phyloP scores from a whole-genome alignment of 805 yeast genomes.

The Ogataea henricii region DNA sequence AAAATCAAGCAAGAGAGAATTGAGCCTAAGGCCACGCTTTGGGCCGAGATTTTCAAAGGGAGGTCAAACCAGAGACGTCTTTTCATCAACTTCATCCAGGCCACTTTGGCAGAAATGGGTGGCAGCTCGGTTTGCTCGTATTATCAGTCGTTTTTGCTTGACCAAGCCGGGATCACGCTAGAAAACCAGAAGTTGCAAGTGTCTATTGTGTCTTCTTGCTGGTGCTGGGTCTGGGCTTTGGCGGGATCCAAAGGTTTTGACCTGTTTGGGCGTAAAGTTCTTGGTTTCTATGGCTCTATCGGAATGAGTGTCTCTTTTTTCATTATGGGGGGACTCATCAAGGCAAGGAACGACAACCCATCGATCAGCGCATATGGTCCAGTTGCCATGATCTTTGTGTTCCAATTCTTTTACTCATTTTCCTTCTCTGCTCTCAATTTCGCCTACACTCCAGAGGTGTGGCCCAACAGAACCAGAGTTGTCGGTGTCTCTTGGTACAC shows the following conservation, averaged over 20 bases:
- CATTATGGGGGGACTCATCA: slow-evolving; percentile 25
- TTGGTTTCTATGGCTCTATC: slow-evolving; percentile 14
- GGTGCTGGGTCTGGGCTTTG: slow-evolving; percentile 23
- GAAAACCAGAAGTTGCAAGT: slow-evolving; percentile 25
- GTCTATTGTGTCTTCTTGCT: slow-evolving; percentile 23
- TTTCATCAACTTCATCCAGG: slow-evolving; percentile 31
- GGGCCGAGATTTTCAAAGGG: slow-evolving; percentile 34
- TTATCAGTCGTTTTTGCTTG: slow-evolving; percentile 41
- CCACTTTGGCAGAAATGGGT: slow-evolving; percentile 40
- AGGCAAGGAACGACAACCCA: slow-evolving; percentile 4
- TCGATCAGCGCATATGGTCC: slow-evolving; percentile 31
- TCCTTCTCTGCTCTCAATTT: slow-evolving; percentile 49
- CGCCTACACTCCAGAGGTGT: slow-evolving; percentile 46
- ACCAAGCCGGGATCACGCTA: slow-evolving; percentile 23
- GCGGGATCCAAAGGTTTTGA: slow-evolving; percentile 24
- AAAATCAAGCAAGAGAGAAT: slow-evolving; percentile 32
- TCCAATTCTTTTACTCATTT: slow-evolving; percentile 43
- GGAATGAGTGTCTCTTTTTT: slow-evolving; percentile 26
- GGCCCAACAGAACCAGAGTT: slow-evolving; percentile 31
- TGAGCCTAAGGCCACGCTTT: slow-evolving; percentile 32
- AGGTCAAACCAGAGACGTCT: slow-evolving; percentile 41
- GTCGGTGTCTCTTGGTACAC: slow-evolving; percentile 22
- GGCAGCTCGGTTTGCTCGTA: slow-evolving; percentile 50
- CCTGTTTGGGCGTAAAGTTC: slow-evolving; percentile 20
- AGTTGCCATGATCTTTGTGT: slow-evolving; percentile 52